Evolutionary conservation across 2,329 filamentous ascomycete genomes (phyloP).

Genomic region (Zarea fungicola): DNA sequence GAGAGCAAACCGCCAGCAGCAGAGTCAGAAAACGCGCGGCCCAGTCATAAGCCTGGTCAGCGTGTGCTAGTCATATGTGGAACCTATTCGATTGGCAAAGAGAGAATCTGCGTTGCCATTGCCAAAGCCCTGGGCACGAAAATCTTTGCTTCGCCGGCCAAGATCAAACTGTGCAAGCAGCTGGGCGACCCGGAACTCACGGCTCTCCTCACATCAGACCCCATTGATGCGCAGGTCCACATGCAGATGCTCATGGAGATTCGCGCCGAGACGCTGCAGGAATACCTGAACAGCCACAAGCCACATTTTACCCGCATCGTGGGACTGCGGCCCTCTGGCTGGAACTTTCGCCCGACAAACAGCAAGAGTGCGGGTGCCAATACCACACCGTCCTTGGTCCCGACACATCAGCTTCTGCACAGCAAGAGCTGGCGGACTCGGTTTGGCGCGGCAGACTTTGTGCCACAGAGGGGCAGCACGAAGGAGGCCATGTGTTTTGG

Average conservation of each 20-base stretch:
- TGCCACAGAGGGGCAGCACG: conserved; percentile 78
- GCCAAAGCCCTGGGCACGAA: conserved; percentile 79
- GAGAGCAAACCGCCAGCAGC: conserved; percentile 24
- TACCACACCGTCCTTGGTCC: conserved; percentile 43
- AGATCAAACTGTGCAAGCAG: conserved; percentile 78
- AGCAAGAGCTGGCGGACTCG: conserved; percentile 67
- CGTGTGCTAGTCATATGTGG: conserved; percentile 87
- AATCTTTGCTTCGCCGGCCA: conserved; percentile 79
- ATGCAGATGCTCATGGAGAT: conserved; percentile 98
- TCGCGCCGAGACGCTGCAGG: conserved; percentile 80
- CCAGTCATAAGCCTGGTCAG: conserved; percentile 30
- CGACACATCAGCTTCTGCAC: conserved; percentile 49
- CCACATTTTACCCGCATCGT: conserved; percentile 81
- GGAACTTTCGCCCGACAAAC: conserved; percentile 76
- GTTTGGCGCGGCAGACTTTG: conserved; percentile 67
- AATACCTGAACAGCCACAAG: conserved; percentile 77
- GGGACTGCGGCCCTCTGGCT: conserved; percentile 87
- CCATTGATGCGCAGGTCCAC: conserved; percentile 85
- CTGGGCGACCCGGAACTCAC: conserved; percentile 81
- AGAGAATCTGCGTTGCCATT: conserved; percentile 90
- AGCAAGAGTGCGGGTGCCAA: conserved; percentile 50
- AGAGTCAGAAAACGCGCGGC: conserved; percentile 22
- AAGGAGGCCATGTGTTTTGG: conserved; percentile 81
- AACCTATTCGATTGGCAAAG: conserved; percentile 97
- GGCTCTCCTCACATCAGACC: conserved; percentile 71